phyloP scores from a whole-genome alignment of 2,329 filamentous ascomycete genomes.

The Colletotrichum gigasporum region DNA sequence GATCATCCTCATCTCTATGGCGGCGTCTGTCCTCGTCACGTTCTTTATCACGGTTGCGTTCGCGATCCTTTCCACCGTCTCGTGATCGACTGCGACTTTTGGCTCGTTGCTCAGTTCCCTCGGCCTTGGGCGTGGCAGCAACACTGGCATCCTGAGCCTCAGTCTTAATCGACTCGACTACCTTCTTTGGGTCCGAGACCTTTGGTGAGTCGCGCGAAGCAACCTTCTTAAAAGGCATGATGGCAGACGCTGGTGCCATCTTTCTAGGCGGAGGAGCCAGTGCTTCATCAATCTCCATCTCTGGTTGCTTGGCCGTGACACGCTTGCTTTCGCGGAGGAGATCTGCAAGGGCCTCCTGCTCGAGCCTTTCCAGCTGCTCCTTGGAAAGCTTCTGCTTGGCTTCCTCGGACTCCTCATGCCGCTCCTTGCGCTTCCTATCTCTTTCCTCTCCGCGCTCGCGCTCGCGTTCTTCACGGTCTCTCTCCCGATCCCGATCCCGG shows the following conservation, averaged over 20 bases:
- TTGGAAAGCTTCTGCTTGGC: slow-evolving; percentile 65
- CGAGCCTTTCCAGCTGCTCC: slow-evolving; percentile 66
- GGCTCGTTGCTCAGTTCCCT: slow-evolving; percentile 12
- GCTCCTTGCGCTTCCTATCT: slow-evolving; percentile 45
- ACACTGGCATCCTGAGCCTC: slow-evolving; percentile 43
- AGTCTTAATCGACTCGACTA: slow-evolving; percentile 41
- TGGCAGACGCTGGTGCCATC: slow-evolving; percentile 64
- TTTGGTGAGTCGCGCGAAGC: slow-evolving; percentile 52
- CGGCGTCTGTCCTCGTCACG: slow-evolving; percentile 42
- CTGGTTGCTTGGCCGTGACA: slow-evolving; percentile 57
- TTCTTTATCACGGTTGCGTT: slow-evolving; percentile 37
- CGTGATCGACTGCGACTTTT: slow-evolving; percentile 40
- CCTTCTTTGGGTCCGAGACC: slow-evolving; percentile 51
- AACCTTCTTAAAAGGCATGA: slow-evolving; percentile 61
- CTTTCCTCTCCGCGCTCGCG: slow-evolving; percentile 38
- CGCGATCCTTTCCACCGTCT: slow-evolving; percentile 18
- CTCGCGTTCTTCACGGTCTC: slow-evolving; percentile 42
- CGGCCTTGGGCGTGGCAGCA: slow-evolving; percentile 13
- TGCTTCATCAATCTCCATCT: slow-evolving; percentile 63
- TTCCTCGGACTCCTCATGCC: slow-evolving; percentile 53
- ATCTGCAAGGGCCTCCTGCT: slow-evolving; percentile 67
- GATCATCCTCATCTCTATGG: slow-evolving; percentile 44
- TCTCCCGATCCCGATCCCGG: slow-evolving; percentile 42
- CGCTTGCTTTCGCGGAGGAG: slow-evolving; percentile 68
- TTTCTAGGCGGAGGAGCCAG: slow-evolving; percentile 65